Evolutionary conservation across 345 rosid species (phyloP), one percentile per base, ranked within the genome.

Genomic region (Rhizophora mangle): DNA sequence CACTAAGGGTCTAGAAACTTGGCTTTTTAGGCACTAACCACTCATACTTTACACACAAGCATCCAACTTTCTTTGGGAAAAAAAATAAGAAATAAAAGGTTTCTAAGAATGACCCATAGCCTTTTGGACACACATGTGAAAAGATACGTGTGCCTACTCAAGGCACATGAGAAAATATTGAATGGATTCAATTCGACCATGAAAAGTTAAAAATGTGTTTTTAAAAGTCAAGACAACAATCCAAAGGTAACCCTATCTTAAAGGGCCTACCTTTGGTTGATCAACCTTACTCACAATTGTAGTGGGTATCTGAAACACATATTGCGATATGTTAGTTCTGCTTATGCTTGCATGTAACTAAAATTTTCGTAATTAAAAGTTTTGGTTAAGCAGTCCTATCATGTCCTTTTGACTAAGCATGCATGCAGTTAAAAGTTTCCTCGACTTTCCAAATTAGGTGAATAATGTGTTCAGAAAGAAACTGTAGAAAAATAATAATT

Each of bases 41-140:
- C 37, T 61, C 51, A 64, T 57, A 69, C 85, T 82, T 84, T 79
- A 75, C 82, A 82, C 79, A 73, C 72, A 84, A 77, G 88, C 84
- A 69, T 69, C 66, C 64, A 71, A 74, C 80, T 81, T 79, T 75
- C 63, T 9, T 52, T 0, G 32, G 61, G 64, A 62, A 67, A 69
- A 51, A 59, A 61, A 56, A 60, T 39, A 34, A 56, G 8, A 47
- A 37, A 62, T 39, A 10, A 47, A 67, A 34, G 52, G 68, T 70
- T 78, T 64, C 51, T 58, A 61, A 74, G 74, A 72, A 74, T 63
- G 85, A 81, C 69, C 46, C 60, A 64, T 10, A 75, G 49, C 68
- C 84, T 69, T 77, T 84, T 77, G 77, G 79, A 69, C 52, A 64
- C 78, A 72, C 65, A 30, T 60, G 76, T 57, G 67, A 78, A 78